These are phyloP conservation scores for Guyanaporus albipodus DNA, from an alignment of 768 basidiomycete genomes.

Conservation along the genomic window DNA sequence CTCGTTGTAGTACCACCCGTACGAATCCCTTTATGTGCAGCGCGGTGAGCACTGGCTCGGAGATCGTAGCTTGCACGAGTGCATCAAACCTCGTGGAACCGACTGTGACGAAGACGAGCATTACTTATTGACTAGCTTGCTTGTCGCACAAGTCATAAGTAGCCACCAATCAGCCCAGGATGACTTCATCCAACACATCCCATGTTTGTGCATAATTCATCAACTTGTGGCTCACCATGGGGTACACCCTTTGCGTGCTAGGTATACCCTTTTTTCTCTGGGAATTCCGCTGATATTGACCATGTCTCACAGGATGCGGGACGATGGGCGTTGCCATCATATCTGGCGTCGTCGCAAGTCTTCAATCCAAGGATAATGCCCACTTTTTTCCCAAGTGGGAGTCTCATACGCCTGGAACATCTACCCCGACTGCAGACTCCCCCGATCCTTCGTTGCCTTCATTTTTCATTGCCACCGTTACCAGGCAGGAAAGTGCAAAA, in stretches of 20 bases:
- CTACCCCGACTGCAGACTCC: conserved; percentile 54
- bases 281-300: conserved; percentile 12
- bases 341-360: conserved; percentile 85
- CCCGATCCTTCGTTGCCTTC: conserved; percentile 71
- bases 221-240: conserved; percentile 47
- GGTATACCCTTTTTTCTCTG: conserved; percentile 38
- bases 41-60: conserved; percentile 51
- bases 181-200: too few species aligned
- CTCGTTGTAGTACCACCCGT: conserved; percentile 71
- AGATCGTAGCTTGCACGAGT: conserved; percentile 60
- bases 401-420: conserved; percentile 66
- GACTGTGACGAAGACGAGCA: conserved; percentile 71
- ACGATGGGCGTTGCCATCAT: conserved; percentile 97
- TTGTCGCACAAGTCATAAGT: too few species aligned
- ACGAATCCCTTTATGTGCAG: conserved; percentile 55
- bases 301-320: conserved; percentile 71
- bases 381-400: conserved; percentile 51
- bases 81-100: conserved; percentile 86
- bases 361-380: conserved; percentile 48
- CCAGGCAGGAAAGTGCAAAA: conserved; percentile 66
- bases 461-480: conserved; percentile 85
- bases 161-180: too few species aligned
- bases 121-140: neutral
- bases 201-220: neutral
- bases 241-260: conserved; percentile 88